phyloP scores from a whole-genome alignment of 305 asterid genomes.

The Rubia tinctorum region DNA sequence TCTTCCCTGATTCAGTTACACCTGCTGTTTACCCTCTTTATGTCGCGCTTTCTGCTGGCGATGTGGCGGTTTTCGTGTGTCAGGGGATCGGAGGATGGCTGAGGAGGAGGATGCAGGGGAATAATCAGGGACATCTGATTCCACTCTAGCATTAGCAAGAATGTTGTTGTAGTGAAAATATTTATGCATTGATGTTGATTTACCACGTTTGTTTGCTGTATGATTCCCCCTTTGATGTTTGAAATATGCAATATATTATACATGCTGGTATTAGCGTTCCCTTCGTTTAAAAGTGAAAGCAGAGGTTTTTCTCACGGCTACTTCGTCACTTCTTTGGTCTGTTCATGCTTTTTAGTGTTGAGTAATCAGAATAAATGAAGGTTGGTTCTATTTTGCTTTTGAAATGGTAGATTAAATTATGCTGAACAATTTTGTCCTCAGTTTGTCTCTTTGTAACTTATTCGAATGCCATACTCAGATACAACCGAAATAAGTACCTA shows the following conservation, averaged over 20 bases:
- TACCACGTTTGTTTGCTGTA: not conserved
- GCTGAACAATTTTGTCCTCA: too few species aligned
- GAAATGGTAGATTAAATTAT: too few species aligned
- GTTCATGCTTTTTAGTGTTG: too few species aligned
- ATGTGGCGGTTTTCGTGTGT: not conserved
- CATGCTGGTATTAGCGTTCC: too few species aligned
- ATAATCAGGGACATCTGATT: constrained; percentile 1
- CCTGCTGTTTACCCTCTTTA: not conserved
- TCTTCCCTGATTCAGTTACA: not conserved
- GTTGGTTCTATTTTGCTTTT: too few species aligned
- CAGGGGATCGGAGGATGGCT: not conserved
- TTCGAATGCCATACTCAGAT: too few species aligned
- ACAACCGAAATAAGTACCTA: too few species aligned
- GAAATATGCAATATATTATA: too few species aligned
- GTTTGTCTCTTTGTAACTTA: too few species aligned
- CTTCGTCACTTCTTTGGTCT: too few species aligned
- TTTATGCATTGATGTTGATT: not conserved
- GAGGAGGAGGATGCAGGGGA: not conserved
- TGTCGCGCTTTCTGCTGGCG: not conserved
- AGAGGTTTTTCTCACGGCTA: not conserved
- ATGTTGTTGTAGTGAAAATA: not conserved
- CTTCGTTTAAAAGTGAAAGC: not conserved
- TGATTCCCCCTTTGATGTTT: too few species aligned
- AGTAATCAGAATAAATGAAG: too few species aligned
- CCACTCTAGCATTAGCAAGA: not conserved